Percentiles rank a stretch among this genome's conserved stretches.
Evolutionary conservation across 352 stramenopile species (phyloP).

Genomic region (Pythium rhizo-oryzae): DNA sequence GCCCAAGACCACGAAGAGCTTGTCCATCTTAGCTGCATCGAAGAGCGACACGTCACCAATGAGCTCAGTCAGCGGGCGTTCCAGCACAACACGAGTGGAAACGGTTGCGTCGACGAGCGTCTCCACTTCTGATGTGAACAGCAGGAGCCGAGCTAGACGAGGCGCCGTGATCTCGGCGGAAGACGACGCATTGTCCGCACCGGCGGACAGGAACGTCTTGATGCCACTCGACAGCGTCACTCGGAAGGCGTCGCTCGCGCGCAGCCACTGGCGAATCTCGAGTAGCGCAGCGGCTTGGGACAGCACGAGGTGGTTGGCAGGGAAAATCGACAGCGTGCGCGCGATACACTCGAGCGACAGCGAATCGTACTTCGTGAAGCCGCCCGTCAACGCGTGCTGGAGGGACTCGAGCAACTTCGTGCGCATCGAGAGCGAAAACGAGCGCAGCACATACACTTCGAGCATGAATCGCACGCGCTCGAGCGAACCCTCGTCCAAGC

Average conservation of each 20-base stretch:
- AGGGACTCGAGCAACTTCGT: slow-evolving; percentile 52
- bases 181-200: neutral
- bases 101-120: neutral
- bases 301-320: slow-evolving; percentile 35
- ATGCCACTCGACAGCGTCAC: neutral
- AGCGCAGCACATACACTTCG: slow-evolving; percentile 75
- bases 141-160: slow-evolving; percentile 25
- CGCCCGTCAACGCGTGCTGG: slow-evolving; percentile 53
- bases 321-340: slow-evolving; percentile 58
- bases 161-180: slow-evolving; percentile 1
- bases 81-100: slow-evolving; percentile 17
- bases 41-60: slow-evolving; percentile 23
- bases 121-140: slow-evolving; percentile 23
- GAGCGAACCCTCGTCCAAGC: slow-evolving; percentile 39
- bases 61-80: slow-evolving; percentile 13
- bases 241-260: slow-evolving; percentile 15
- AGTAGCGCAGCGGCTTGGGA: slow-evolving; percentile 31
- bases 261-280: slow-evolving; percentile 21
- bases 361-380: slow-evolving; percentile 41
- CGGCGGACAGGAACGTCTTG: slow-evolving; percentile 12
- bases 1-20: slow-evolving; percentile 21
- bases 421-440: slow-evolving; percentile 70
- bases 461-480: slow-evolving; percentile 68
- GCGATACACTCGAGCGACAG: slow-evolving; percentile 49
- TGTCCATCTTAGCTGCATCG: slow-evolving; percentile 7